phyloP scores from a whole-genome alignment of 2,329 filamentous ascomycete genomes.

The Dactylellina haptotyla region DNA sequence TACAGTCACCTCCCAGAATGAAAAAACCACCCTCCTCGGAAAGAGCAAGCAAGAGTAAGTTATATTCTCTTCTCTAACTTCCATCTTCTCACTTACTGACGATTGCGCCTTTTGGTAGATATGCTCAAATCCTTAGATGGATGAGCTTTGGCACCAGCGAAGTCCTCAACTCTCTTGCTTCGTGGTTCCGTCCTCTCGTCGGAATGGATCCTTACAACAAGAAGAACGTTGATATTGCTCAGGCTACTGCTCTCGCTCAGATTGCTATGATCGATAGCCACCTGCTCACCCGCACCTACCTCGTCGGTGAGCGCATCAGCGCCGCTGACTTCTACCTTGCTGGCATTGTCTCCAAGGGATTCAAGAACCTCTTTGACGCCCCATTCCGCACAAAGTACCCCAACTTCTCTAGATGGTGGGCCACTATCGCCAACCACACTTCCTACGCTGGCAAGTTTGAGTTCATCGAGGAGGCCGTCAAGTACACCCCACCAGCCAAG shows the following conservation, averaged over 20 bases:
- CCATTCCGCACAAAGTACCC: conserved; percentile 84
- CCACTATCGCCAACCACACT: conserved; percentile 90
- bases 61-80: background rate
- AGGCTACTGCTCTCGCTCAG: conserved; percentile 75
- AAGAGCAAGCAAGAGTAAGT: conserved; percentile 99
- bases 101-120: conserved; percentile 64
- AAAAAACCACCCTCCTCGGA: conserved; percentile 98
- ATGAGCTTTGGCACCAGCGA: conserved; percentile 96
- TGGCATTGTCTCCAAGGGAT: conserved; percentile 82
- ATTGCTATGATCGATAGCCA: conserved; percentile 82
- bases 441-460: conserved; percentile 81
- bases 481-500: conserved; percentile 71
- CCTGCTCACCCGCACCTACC: conserved; percentile 91
- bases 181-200: conserved; percentile 86
- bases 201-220: conserved; percentile 93
- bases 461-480: conserved; percentile 82
- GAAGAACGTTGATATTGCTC: conserved; percentile 86
- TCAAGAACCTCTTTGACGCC: conserved; percentile 95
- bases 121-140: conserved; percentile 97
- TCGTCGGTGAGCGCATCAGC: conserved; percentile 96
- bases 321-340: conserved; percentile 91
- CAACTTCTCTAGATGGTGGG: conserved; percentile 90
- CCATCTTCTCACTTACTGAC: conserved; percentile 57
- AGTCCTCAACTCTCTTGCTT: conserved; percentile 76
- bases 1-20: conserved; percentile 96